A percentile compares a stretch with the other conserved stretches of the same genome.
Conservation (phyloP, 306 rosid species). For the Lotus japonicus region DNA sequence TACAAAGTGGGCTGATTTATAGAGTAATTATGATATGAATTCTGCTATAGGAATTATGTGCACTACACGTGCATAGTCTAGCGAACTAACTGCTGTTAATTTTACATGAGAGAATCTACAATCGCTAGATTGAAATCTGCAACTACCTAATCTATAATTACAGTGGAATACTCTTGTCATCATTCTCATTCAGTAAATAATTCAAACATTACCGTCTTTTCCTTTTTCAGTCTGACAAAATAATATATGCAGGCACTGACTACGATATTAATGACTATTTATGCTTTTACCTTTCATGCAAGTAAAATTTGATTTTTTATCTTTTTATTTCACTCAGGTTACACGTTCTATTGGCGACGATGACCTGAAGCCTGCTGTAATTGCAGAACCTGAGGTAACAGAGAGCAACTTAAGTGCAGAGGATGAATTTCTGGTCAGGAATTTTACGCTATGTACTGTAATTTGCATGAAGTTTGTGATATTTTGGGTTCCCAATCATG, state of each 20-base stretch:
- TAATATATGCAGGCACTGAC: not conserved
- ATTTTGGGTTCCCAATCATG: not conserved
- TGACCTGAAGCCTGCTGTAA: conserved; percentile 91
- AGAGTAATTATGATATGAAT: too few relatives aligned
- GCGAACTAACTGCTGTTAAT: too few relatives aligned
- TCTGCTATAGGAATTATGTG: too few relatives aligned
- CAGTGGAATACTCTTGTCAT: not conserved
- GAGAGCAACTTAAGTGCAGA: conserved; percentile 53
- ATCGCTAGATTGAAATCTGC: too few relatives aligned
- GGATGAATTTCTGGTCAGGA: conserved; percentile 72
- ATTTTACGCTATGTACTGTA: not conserved
- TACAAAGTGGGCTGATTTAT: too few relatives aligned
- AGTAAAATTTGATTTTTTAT: not conserved
- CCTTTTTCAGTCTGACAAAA: not conserved
- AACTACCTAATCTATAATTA: too few relatives aligned
- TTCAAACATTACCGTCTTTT: not conserved
- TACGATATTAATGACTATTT: not conserved
- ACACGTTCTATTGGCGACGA: conserved; percentile 95
- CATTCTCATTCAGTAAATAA: not conserved
- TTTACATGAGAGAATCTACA: too few relatives aligned
- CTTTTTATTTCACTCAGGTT: conserved; percentile 37
- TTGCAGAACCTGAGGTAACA: conserved; percentile 89
- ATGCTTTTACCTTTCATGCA: not conserved
- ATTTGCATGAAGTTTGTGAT: not conserved
- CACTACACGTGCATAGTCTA: too few relatives aligned